Evolutionary conservation across 768 basidiomycete species (phyloP), one percentile per base, ranked within the genome.

Genomic region (Lactarius vividus): DNA sequence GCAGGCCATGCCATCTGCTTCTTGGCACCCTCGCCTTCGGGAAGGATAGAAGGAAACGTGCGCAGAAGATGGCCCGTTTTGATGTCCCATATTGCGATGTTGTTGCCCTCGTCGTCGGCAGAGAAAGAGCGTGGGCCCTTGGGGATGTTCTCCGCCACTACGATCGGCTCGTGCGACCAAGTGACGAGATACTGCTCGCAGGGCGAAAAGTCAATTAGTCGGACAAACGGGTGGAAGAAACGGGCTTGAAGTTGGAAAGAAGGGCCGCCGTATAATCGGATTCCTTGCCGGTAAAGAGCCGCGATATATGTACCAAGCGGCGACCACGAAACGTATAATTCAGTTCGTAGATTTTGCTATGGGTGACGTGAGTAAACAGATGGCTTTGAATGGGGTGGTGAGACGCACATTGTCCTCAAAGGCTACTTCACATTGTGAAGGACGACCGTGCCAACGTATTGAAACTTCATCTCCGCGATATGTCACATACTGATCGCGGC

Each of bases 61-160:
- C 97, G 91, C 53, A 98, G 84, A 26, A 98, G 86, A 70, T 89
- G 83, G 31, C 94, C 94, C 20, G 95, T 89, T 77, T 94, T 96
- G 80, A 96, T 87, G 72, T 98, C 94, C 97, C 97, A 99, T n/a
- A 99, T 87, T 64, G 96, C 97, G 67, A 98, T 84, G 71, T 94
- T 91, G 79, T 96, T 95, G 37, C 95, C 97, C 78, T 96, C 95
- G 75, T 98, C 97, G 65, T 96, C 95, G 5, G 91, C 87, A 55
- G 93, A 91, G 79, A 95, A 92, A 75, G 85, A 92, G 73, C 89
- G 89, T 59, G 86, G 88, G 10, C 94, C 92, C 75, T 92, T 91
- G 35, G 85, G 79, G 46, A 89, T 87, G 68, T 87, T 87, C 66
- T 92, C 89, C 31, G 91, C 88, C 33, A 95, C 89, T 46, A 88